Evolutionary conservation across 108 stramenopile species (phyloP), one percentile per base, ranked within the genome.

Genomic region (Nitzschia palea): DNA sequence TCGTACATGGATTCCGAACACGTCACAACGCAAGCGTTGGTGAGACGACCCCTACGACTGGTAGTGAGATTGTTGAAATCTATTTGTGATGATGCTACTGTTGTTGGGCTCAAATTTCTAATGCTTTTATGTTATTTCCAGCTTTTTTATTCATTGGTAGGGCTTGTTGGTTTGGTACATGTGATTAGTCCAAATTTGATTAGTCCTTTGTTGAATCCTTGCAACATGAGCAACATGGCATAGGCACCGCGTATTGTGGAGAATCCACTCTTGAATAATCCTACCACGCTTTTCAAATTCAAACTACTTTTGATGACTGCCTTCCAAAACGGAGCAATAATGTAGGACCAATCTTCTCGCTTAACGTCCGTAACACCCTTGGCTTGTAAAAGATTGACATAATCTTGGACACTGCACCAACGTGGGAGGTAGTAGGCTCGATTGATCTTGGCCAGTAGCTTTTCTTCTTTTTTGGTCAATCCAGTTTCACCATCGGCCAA

Each of bases 311-410:
- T 73, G 50, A 95, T 91, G 32, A 97, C 96, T 9, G 96, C 96
- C 70, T 93, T 94, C 96, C 96, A 97, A 80, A 97, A 97, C 0
- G 96, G 96, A 27, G 90, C 91, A 67, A 97, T 93, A 57, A 91
- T 82, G 65, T 87, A 86, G 12, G 88, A 89, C 96, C 96, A 97
- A 68, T 97, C 96, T 51, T 86, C 94, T 14, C 84, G 66, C 47
- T 66, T 69, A 25, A 94, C 76, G 35, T 91, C 78, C 12, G 55
- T 70, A 10, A 86, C 79, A 35, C 94, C 94, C 48, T 82, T 73
- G 25, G 78, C 78, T 57, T 91, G 71, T 55, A 93, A 35, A 32
- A 97, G 53, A 14, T 79, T 50, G 12, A 88, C 84, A 67, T 97
- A 97, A 64, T 93, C 88, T 27, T 77, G 47, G 9, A 83, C 86